A percentile compares a stretch with the other conserved stretches of the same genome.
Conservation (phyloP, 306 rosid species). For the Trifolium subterraneum region DNA sequence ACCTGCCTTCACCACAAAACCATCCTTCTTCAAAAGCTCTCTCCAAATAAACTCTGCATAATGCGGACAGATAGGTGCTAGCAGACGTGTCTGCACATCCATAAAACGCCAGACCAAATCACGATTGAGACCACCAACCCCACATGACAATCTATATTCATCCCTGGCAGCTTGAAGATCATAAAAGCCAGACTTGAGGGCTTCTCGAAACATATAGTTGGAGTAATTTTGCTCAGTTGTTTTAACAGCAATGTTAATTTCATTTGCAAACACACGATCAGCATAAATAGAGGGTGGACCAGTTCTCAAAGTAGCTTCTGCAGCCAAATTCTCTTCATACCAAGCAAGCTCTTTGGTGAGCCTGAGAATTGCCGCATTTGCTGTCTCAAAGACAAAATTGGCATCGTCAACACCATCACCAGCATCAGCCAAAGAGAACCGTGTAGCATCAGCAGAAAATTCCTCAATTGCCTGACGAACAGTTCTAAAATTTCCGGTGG, state of each 20-base stretch:
- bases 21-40: slow-evolving; percentile 77
- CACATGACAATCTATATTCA: slow-evolving; percentile 87
- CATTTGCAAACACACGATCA: slow-evolving; percentile 81
- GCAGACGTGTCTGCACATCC: slow-evolving; percentile 92
- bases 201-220: slow-evolving; percentile 85
- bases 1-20: slow-evolving; percentile 84
- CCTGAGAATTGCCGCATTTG: slow-evolving; percentile 83
- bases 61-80: slow-evolving; percentile 92
- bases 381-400: slow-evolving; percentile 89
- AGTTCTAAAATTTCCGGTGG: slow-evolving; percentile 93
- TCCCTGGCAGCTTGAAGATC: slow-evolving; percentile 93
- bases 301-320: slow-evolving; percentile 71
- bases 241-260: slow-evolving; percentile 77
- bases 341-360: slow-evolving; percentile 86
- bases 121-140: slow-evolving; percentile 71
- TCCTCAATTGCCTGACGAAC: slow-evolving; percentile 84
- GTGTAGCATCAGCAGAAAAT: slow-evolving; percentile 90
- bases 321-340: slow-evolving; percentile 78
- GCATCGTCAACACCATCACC: slow-evolving; percentile 97
- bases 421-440: slow-evolving; percentile 94
- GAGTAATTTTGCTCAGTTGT: slow-evolving; percentile 77
- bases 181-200: slow-evolving; percentile 87
- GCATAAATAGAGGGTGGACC: slow-evolving; percentile 86
- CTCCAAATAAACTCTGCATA: slow-evolving; percentile 90
- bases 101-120: slow-evolving; percentile 77